Percentiles rank a stretch among this genome's conserved stretches.
Conservation (phyloP, 805 yeast genomes). For the Saturnispora galanensis region DNA sequence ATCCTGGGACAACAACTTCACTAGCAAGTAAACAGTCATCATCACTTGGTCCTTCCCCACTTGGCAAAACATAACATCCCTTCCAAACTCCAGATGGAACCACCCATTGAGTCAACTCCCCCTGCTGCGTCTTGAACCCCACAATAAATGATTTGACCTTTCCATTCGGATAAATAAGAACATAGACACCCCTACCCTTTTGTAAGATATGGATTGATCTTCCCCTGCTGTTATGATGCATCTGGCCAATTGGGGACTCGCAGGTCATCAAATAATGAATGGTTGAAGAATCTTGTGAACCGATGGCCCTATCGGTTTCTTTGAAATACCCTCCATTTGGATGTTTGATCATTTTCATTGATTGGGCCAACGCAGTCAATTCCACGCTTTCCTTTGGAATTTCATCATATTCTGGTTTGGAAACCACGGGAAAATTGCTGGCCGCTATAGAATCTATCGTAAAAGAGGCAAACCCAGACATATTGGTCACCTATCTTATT, state of each 20-base stretch:
- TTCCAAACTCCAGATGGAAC: constrained; percentile 54
- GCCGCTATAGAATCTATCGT: constrained; percentile 20
- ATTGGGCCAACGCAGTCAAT: constrained; percentile 27
- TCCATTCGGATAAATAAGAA: constrained; percentile 43
- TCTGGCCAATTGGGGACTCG: constrained; percentile 39
- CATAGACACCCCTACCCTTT: constrained; percentile 47
- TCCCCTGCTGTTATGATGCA: constrained; percentile 38
- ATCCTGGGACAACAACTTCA: constrained; percentile 55
- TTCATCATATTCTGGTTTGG: constrained; percentile 17
- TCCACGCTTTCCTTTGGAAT: constrained; percentile 13
- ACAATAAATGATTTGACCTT: constrained; percentile 39
- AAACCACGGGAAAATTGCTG: constrained; percentile 12
- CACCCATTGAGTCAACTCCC: constrained; percentile 51
- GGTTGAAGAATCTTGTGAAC: constrained; percentile 25
- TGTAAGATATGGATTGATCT: constrained; percentile 48
- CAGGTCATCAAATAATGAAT: constrained; percentile 46
- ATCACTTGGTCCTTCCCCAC: constrained; percentile 18
- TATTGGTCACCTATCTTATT: too few relatives aligned
- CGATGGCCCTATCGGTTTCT: constrained; percentile 39
- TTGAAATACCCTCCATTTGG: constrained; percentile 50
- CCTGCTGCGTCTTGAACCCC: constrained; percentile 38
- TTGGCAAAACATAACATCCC: constrained; percentile 41
- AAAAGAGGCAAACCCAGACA: neutral
- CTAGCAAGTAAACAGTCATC: constrained; percentile 39
- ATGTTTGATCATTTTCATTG: constrained; percentile 33